phyloP scores from a whole-genome alignment of 208 protist genomes.

The Trichomonas gallinae region DNA sequence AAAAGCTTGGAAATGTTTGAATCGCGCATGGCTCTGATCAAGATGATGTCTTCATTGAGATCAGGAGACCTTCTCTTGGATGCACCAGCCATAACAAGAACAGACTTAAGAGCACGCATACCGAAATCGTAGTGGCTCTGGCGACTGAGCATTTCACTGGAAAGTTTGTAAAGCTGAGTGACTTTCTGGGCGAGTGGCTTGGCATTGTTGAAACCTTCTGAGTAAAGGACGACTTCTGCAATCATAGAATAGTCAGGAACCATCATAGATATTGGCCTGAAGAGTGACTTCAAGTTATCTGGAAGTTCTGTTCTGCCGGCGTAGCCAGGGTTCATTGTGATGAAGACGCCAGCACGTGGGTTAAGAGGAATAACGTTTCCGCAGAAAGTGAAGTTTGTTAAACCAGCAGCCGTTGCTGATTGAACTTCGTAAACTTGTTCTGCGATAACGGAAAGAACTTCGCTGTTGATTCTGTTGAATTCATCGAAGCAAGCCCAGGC shows the following conservation, averaged over 20 bases:
- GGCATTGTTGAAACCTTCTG: slow-evolving; percentile 67
- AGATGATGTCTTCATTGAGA: slow-evolving; percentile 69
- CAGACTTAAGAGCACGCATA: slow-evolving; percentile 91
- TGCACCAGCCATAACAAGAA: slow-evolving; percentile 76
- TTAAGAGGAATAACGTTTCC: slow-evolving; percentile 75
- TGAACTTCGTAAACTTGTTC: slow-evolving; percentile 83
- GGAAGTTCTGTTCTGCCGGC: slow-evolving; percentile 90
- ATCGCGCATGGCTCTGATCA: slow-evolving; percentile 77
- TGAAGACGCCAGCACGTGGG: slow-evolving; percentile 76
- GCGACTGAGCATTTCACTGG: slow-evolving; percentile 76
- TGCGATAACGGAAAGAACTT: slow-evolving; percentile 90
- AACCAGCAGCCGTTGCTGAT: slow-evolving; percentile 61
- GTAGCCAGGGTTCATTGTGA: slow-evolving; percentile 99
- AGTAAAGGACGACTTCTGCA: slow-evolving; percentile 87
- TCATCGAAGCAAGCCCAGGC: slow-evolving; percentile 94
- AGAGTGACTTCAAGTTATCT: slow-evolving; percentile 87
- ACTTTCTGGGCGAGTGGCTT: slow-evolving; percentile 70
- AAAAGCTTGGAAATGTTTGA: slow-evolving; percentile 91
- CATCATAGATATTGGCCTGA: slow-evolving; percentile 89
- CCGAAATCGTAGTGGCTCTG: slow-evolving; percentile 92
- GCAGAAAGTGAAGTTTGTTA: slow-evolving; percentile 71
- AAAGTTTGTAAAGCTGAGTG: slow-evolving; percentile 74
- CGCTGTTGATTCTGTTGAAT: slow-evolving; percentile 95
- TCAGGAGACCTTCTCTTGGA: slow-evolving; percentile 75
- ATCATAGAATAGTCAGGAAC: slow-evolving; percentile 91